Conservation (phyloP, 2,329 filamentous ascomycete genomes). For the Colletotrichum sp. region DNA sequence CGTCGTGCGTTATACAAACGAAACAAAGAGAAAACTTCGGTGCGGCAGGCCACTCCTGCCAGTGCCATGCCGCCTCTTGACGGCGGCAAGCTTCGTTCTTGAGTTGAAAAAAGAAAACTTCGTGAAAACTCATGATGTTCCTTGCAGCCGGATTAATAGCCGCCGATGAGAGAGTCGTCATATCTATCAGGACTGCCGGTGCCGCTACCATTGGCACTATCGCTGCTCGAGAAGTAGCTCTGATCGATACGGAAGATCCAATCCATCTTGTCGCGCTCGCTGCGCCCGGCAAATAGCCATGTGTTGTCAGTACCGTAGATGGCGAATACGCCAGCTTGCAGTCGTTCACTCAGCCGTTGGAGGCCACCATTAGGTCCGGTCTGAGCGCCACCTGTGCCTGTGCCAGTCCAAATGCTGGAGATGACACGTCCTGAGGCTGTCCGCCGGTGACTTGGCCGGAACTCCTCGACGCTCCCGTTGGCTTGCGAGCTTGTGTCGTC, state of each 20-base stretch:
- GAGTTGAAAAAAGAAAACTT: background rate
- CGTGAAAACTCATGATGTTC: background rate
- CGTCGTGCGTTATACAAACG: slow-evolving; percentile 20
- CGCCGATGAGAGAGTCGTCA: slow-evolving; percentile 17
- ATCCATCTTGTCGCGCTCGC: slow-evolving; percentile 91
- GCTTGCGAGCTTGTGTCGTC: slow-evolving; percentile 34
- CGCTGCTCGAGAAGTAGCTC: slow-evolving; percentile 62
- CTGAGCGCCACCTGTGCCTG: slow-evolving; percentile 37
- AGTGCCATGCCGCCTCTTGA: background rate
- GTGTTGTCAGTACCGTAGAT: slow-evolving; percentile 95
- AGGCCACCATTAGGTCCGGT: slow-evolving; percentile 42
- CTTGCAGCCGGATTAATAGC: background rate
- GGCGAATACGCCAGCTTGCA: slow-evolving; percentile 82
- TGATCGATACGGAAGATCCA: slow-evolving; percentile 97
- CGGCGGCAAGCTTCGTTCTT: background rate
- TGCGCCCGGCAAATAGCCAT: slow-evolving; percentile 90
- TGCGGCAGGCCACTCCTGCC: background rate
- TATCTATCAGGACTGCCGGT: slow-evolving; percentile 38
- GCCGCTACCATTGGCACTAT: slow-evolving; percentile 44
- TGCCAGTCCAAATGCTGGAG: slow-evolving; percentile 61
- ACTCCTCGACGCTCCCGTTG: slow-evolving; percentile 39
- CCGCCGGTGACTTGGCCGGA: slow-evolving; percentile 52
- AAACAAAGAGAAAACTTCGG: slow-evolving; percentile 17
- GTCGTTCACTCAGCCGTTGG: slow-evolving; percentile 60
- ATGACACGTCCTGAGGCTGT: slow-evolving; percentile 58